A percentile compares a stretch with the other conserved stretches of the same genome.
These are phyloP conservation scores for Betula pendula DNA, from an alignment of 306 rosid genomes.

Conservation along the genomic window DNA sequence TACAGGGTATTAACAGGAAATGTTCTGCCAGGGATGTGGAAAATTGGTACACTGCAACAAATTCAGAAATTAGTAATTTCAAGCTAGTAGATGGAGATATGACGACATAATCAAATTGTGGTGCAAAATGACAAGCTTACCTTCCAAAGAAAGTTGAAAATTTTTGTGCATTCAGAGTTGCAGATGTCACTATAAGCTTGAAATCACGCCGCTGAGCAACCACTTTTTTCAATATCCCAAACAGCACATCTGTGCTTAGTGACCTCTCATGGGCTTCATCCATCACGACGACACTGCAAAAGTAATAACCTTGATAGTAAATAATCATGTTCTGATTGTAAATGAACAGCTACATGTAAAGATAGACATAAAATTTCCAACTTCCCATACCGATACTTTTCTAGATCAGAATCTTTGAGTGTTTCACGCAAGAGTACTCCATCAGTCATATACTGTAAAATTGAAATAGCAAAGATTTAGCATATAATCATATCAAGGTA, in stretches of 20 bases:
- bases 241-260: constrained; percentile 88
- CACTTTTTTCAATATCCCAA: constrained; percentile 91
- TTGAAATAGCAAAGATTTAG: constrained; percentile 33
- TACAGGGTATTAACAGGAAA: constrained; percentile 84
- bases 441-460: constrained; percentile 95
- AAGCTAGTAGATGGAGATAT: constrained; percentile 18
- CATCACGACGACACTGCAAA: constrained; percentile 90
- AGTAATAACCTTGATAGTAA: constrained; percentile 26
- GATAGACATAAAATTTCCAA: constrained; percentile 1
- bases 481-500: constrained; percentile 12
- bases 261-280: constrained; percentile 99
- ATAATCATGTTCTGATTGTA: constrained; percentile 20
- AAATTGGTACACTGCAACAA: constrained; percentile 83
- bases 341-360: constrained; percentile 13
- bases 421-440: constrained; percentile 98
- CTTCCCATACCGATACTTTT: constrained; percentile 80
- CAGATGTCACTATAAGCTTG: constrained; percentile 95
- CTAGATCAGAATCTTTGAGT: constrained; percentile 91
- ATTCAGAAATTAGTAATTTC: constrained; percentile 20
- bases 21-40: constrained; percentile 95
- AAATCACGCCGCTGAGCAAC: constrained; percentile 96
- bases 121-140: constrained; percentile 40
- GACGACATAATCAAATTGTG: background rate
- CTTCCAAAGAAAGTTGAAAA: constrained; percentile 96
- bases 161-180: constrained; percentile 89